Percentiles rank a stretch among this genome's conserved stretches.
phyloP scores from a whole-genome alignment of 257 asterid genomes.

The Primulina tabacum region DNA sequence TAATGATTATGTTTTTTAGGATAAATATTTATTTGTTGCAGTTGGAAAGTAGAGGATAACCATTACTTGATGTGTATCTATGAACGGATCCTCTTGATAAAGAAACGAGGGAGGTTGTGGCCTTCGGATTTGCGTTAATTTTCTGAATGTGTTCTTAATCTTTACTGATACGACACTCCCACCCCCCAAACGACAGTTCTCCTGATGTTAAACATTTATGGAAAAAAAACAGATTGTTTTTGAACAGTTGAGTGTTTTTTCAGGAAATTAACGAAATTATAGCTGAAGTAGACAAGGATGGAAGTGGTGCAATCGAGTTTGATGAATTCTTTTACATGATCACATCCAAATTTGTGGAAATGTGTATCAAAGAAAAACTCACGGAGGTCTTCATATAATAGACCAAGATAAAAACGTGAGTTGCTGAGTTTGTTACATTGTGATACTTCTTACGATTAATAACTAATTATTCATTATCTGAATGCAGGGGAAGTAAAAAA shows the following conservation, averaged over 20 bases:
- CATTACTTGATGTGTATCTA: slow-evolving; percentile 4
- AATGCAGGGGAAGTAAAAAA: slow-evolving; percentile 78
- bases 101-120: neutral
- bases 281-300: slow-evolving; percentile 93
- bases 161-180: neutral
- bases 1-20: neutral
- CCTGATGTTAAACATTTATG: neutral
- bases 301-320: slow-evolving; percentile 87
- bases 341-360: slow-evolving; percentile 91
- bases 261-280: slow-evolving; percentile 84
- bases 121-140: neutral
- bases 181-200: neutral
- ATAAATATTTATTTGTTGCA: neutral
- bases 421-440: slow-evolving; percentile 12
- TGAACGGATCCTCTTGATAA: slow-evolving; percentile 1
- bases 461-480: slow-evolving; percentile 25
- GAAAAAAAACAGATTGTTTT: neutral
- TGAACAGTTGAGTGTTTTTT: neutral
- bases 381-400: slow-evolving; percentile 72
- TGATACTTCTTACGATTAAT: slow-evolving; percentile 20
- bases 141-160: neutral
- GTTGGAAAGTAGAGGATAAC: slow-evolving; percentile 11
- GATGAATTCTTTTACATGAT: slow-evolving; percentile 84
- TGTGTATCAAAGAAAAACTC: slow-evolving; percentile 81
- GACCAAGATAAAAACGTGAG: slow-evolving; percentile 86